A percentile compares a stretch with the other conserved stretches of the same genome.
These are phyloP conservation scores for Cymbopogon citratus DNA, from an alignment of 176 grass and related monocot species.

Conservation along the genomic window DNA sequence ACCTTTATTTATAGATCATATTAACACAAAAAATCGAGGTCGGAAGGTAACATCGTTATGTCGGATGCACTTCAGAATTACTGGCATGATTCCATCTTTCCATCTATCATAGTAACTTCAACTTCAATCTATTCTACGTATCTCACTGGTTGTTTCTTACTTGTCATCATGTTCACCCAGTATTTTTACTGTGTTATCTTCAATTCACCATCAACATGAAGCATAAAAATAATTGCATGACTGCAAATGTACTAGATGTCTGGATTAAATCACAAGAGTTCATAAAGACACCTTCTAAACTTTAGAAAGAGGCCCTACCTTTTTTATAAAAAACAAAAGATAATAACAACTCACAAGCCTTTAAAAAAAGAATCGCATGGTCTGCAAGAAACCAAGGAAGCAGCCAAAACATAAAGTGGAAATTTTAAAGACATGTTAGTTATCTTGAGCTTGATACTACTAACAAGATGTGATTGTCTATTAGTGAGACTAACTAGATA, in stretches of 20 bases:
- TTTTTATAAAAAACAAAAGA: background rate
- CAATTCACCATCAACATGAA: background rate
- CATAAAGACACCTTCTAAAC: background rate
- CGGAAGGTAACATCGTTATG: background rate
- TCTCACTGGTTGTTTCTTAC: slow-evolving; percentile 1
- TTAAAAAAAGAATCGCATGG: background rate
- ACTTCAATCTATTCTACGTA: background rate
- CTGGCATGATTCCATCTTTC: background rate
- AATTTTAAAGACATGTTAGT: background rate
- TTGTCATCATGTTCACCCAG: slow-evolving; percentile 1
- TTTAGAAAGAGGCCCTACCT: background rate
- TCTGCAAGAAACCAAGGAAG: background rate
- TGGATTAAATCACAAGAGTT: background rate
- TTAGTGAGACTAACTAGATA: background rate
- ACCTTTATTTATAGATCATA: slow-evolving; percentile 1
- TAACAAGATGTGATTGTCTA: background rate
- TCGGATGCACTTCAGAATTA: background rate
- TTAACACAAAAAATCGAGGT: slow-evolving; percentile 1
- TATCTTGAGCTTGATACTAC: background rate
- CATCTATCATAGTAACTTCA: background rate
- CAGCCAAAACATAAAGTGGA: background rate
- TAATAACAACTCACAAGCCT: background rate
- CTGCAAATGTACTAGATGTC: background rate
- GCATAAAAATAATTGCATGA: slow-evolving; percentile 7
- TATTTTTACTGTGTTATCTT: background rate